Conservation (phyloP, 306 rosid genomes). For the Lithocarpus polystachyus region DNA sequence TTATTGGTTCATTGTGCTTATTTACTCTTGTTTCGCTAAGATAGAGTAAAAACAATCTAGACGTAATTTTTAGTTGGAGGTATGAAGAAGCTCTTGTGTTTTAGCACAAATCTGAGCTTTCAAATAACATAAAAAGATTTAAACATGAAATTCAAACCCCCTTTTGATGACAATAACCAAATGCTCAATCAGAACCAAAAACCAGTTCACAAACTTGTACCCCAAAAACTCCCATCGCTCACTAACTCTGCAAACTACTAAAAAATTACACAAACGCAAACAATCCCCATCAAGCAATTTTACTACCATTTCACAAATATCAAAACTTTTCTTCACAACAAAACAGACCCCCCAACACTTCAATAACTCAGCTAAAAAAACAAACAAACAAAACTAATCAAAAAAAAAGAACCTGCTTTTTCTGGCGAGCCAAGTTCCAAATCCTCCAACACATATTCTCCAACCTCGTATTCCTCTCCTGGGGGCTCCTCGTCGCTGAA, state of each 20-base stretch:
- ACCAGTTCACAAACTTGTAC: not conserved
- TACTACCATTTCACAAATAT: not conserved
- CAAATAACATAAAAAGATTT: not conserved
- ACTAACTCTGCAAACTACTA: not conserved
- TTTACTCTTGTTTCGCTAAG: too few relatives aligned
- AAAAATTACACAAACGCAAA: not conserved
- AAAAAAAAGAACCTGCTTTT: conserved; percentile 66
- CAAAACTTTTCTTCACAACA: not conserved
- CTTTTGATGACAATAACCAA: not conserved
- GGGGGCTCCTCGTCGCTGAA: conserved; percentile 93
- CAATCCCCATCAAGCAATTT: not conserved
- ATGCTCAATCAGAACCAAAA: not conserved
- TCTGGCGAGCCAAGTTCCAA: conserved; percentile 98
- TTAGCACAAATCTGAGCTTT: too few relatives aligned
- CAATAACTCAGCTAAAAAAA: not conserved
- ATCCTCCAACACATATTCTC: conserved; percentile 99
- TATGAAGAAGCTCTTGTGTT: too few relatives aligned
- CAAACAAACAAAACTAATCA: not conserved
- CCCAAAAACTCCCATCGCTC: not conserved
- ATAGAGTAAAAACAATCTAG: too few relatives aligned
- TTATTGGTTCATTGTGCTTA: too few relatives aligned
- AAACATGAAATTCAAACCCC: not conserved
- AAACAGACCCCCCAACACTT: not conserved
- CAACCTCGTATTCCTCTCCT: conserved; percentile 94
- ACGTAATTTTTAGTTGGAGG: too few relatives aligned